Base-by-base conservation (phyloP, 1,284 basidiomycete species). In the Ceratobasidium sp. region DNA sequence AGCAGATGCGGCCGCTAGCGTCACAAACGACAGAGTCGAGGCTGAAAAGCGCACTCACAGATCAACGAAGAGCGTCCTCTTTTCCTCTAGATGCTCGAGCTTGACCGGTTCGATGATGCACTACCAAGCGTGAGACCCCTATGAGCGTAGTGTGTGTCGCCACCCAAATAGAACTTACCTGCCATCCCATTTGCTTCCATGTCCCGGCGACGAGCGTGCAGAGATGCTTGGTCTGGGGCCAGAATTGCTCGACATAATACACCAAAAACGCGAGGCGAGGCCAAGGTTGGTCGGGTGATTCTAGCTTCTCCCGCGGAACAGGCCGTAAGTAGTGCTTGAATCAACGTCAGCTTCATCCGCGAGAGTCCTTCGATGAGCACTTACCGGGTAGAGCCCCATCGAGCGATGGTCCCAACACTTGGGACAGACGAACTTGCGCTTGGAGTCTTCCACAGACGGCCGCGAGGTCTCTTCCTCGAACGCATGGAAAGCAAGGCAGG, bases 181-280 rank as follows among this genome's bases (percentile, higher is more conserved):
- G 34, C 37, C 61, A 74, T 11, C 56, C 71, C 11, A 27, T 29
- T 4, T 46, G 22, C 19, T n/a, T 56, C 49, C 43, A 54, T 7
- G 8, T 13, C 0, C 49, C 14, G 14, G 48, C 34, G 2, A 49
- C 29, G 14, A 54, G 22, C 7, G 11, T 54, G 11, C 3, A 37
- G 16, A 74, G 22, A 46, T 74, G 59, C 39, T 34, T 24, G 0
- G 61, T 31, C 11, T 63, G 48, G 0, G 71, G 71, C 71, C 71
- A 74, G 34, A 74, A 74, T 27, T 63, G 59, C 39, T 74, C 61
- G 4, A 64, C 29, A 14, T 74, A 74, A 24, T 46, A 74, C 5
- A 74, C 39, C 1, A 64, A 4, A 1, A 74, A 1, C 6, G 51
- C 71, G 5, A 63, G 22, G 34, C 65, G 65, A 13, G 65, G 65